Evolutionary conservation across 768 basidiomycete genomes (phyloP).

Genomic region (Botryobasidium botryosum): DNA sequence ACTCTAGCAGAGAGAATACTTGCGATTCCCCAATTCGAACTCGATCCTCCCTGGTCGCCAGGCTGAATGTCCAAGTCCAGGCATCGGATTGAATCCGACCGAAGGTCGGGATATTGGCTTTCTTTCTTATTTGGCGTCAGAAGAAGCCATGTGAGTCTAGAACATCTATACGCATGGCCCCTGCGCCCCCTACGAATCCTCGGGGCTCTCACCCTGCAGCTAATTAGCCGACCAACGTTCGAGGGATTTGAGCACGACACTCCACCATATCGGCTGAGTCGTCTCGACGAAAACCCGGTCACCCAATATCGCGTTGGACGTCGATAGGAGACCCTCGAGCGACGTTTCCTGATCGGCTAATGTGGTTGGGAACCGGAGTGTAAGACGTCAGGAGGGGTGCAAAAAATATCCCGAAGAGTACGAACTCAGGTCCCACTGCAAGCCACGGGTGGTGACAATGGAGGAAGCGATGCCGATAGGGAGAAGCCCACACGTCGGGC

Average conservation of each 20-base stretch:
- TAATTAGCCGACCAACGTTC: too few relatives aligned
- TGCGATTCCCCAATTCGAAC: too few relatives aligned
- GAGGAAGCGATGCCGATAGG: slow-evolving; percentile 74
- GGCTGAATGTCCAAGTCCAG: too few relatives aligned
- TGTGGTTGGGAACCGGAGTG: slow-evolving; percentile 2
- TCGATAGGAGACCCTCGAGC: slow-evolving; percentile 75
- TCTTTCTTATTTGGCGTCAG: too few relatives aligned
- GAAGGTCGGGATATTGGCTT: too few relatives aligned
- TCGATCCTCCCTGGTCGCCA: too few relatives aligned
- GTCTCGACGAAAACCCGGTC: slow-evolving; percentile 56
- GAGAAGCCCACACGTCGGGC: slow-evolving; percentile 85
- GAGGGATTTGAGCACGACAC: slow-evolving; percentile 57
- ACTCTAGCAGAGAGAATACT: too few relatives aligned
- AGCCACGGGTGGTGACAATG: slow-evolving; percentile 60
- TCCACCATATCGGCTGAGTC: slow-evolving; percentile 80
- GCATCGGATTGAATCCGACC: too few relatives aligned
- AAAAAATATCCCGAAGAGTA: slow-evolving; percentile 4
- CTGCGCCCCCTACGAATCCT: too few relatives aligned
- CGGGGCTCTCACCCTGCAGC: too few relatives aligned
- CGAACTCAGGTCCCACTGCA: slow-evolving; percentile 80
- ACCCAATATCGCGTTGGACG: slow-evolving; percentile 79
- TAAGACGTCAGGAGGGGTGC: neutral
- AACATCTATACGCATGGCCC: too few relatives aligned
- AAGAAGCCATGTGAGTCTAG: too few relatives aligned
- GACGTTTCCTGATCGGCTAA: slow-evolving; percentile 54